Base-by-base conservation (phyloP, 2,329 filamentous ascomycete genomes). In the Calonectria crousiana region DNA sequence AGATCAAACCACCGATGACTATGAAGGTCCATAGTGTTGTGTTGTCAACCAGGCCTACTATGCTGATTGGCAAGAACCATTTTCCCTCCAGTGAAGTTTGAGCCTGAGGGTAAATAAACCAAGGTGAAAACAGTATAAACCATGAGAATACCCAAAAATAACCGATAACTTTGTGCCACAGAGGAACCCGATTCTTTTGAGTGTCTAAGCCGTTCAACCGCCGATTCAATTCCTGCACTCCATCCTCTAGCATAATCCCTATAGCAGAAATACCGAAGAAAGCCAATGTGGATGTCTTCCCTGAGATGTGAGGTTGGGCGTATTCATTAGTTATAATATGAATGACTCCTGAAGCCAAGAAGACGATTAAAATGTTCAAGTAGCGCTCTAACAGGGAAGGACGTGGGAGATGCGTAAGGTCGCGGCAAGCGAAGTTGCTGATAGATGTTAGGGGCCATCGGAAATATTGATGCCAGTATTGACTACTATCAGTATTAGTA, bases 391-490 rank as follows among this genome's bases (percentile, higher is more conserved):
- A 14, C 10, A 56, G 28, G 3, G 52, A 56, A 34, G 52, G 52
- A 13, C 18, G 30, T 34, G 52, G 20, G 4, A 56, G 28, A 56
- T 14, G 28, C 52, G 34, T 11, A 10, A 34, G 30, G 30, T 56
- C 28, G 52, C 52, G 52, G 30, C 52, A 56, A 34, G 32, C 32
- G 30, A 56, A 56, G 30, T 56, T 56, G 30, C 28, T 56, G 9
- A 56, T 56, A 20, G 18, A 56, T n/a, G 52, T 56, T 4, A 56
- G 18, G 18, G 52, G 28, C 52, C 52, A 56, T 56, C 52, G 52
- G 30, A 56, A 56, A 56, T 56, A 56, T n/a, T 56, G 52, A 56
- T 56, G 52, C 52, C 52, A 56, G 34, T 32, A 56, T n/a, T 34
- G 6, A 16, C 52, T 56, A 13, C 34, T 10, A 28, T 34, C 20